A percentile compares a stretch with the other conserved stretches of the same genome.
Evolutionary conservation across 257 asterid species (phyloP).

Genomic region (Anisodus acutangulus): DNA sequence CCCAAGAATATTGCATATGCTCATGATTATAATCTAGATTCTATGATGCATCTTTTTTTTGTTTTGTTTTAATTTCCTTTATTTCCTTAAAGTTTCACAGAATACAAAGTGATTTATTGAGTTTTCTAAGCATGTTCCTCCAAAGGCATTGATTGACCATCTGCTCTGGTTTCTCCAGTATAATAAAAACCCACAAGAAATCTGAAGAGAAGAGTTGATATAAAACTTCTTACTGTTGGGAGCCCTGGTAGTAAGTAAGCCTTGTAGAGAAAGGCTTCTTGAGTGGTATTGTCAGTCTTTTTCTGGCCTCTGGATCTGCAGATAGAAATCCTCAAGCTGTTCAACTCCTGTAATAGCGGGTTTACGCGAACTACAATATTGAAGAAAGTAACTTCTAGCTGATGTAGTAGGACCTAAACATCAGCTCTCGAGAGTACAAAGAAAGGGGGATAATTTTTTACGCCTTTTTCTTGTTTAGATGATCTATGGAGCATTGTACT

Average conservation of each 20-base stretch:
- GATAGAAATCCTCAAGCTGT: background rate
- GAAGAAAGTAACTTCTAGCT: constrained; percentile 15
- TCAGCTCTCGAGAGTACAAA: background rate
- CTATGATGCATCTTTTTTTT: background rate
- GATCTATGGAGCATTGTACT: constrained; percentile 7
- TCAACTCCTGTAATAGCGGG: constrained; percentile 7
- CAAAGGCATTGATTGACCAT: constrained; percentile 16
- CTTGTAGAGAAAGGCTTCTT: background rate
- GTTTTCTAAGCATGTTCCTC: constrained; percentile 19
- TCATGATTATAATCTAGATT: background rate
- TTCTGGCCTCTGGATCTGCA: background rate
- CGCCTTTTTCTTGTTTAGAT: background rate
- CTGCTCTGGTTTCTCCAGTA: background rate
- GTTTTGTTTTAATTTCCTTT: background rate
- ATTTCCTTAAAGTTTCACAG: background rate
- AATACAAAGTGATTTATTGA: background rate
- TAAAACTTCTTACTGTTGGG: background rate
- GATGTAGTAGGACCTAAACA: background rate
- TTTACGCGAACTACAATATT: background rate
- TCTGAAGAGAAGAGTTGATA: constrained; percentile 2
- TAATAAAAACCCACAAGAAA: background rate
- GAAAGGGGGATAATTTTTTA: background rate
- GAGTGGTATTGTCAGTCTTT: background rate
- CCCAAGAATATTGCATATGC: constrained; percentile 30
- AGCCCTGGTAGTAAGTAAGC: background rate